Base-by-base conservation (phyloP, 176 grass and related monocot species). In the Rhynchospora pubera region DNA sequence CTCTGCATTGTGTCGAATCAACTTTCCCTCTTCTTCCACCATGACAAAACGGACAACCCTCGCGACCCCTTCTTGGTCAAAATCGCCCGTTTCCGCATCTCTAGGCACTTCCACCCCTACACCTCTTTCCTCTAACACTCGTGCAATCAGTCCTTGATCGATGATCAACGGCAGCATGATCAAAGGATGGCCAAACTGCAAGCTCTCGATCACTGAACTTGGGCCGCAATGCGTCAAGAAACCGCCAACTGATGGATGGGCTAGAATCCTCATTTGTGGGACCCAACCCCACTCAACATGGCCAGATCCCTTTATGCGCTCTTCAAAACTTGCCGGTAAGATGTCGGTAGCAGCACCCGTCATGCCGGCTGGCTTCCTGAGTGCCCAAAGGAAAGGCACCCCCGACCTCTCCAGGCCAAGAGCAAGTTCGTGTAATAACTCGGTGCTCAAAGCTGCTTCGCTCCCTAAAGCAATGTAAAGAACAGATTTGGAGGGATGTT, bases 151-250 rank as follows among this genome's bases (percentile, higher is more conserved):
- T 1, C 87, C 85, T 58, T 89, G 78, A 79, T 92, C 84, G 0
- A 11, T 3, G 1, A 82, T 0, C 9, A 86, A 52, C 8, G 90
- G 87, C 12, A 92, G 82, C 82, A 89, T 84, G 61, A 89, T 82
- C 0, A 87, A 71, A 19, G 90, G 84, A 18, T 48, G 85, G 2
- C 91, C 85, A 43, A 81, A 92, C 1, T 22, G 45, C 26, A 86
- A 61, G 53, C 85, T 58, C 60, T 92, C 85, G 26, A 89, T 21
- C 18, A 60, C 42, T 5, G 90, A 91, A 22, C 90, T 65, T 81
- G 80, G 81, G 1, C 84, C 84, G 21, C 80, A 84, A 71, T 89
- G 87, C 60, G 84, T 89, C 15, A 87, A 48, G 87, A 91, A 89
- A 1, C 57, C 84, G 21, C 90, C 87, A 7, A 89, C 67, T 0